A percentile compares a stretch with the other conserved stretches of the same genome.
These are phyloP conservation scores for Suhomyces panamericanus DNA, from an alignment of 1,139 yeast genomes.

Conservation along the genomic window DNA sequence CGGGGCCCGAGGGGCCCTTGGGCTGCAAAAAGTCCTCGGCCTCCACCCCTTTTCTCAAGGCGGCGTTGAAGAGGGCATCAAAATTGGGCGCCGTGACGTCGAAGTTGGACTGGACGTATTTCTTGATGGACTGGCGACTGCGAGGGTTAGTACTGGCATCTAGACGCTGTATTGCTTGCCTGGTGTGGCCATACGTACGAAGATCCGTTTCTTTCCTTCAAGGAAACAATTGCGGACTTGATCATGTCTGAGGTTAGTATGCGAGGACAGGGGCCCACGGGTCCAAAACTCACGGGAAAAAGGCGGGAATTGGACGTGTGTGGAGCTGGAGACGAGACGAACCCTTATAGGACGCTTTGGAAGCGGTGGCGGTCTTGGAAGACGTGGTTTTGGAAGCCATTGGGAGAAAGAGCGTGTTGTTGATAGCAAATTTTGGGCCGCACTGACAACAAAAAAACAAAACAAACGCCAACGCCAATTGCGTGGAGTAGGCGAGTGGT, in stretches of 20 bases:
- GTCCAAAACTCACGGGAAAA: conserved; percentile 2
- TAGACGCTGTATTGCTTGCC: not conserved
- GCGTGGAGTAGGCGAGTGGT: conserved; percentile 3
- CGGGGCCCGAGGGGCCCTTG: conserved; percentile 82
- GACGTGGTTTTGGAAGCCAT: conserved; percentile 32
- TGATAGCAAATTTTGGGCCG: conserved; percentile 8
- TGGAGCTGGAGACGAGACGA: conserved; percentile 22
- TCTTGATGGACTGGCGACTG: conserved; percentile 75
- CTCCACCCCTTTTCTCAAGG: conserved; percentile 79
- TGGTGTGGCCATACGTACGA: conserved; percentile 45
- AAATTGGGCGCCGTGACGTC: conserved; percentile 62
- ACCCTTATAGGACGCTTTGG: conserved; percentile 55
- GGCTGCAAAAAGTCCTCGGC: conserved; percentile 80
- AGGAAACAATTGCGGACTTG: conserved; percentile 65
- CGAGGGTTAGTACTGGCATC: conserved; percentile 7
- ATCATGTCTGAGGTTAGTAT: conserved; percentile 58
- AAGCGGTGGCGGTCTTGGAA: conserved; percentile 26
- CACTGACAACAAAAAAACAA: conserved; percentile 13
- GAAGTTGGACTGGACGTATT: conserved; percentile 65
- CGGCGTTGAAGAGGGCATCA: conserved; percentile 74
- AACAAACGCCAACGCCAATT: conserved; percentile 12
- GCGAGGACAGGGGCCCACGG: not conserved
- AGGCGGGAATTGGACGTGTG: not conserved
- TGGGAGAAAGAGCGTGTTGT: conserved; percentile 8
- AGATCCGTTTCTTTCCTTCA: conserved; percentile 84